A percentile compares a stretch with the other conserved stretches of the same genome.
Conservation (phyloP, 208 protist species). For the Trypanosoma caninum region DNA sequence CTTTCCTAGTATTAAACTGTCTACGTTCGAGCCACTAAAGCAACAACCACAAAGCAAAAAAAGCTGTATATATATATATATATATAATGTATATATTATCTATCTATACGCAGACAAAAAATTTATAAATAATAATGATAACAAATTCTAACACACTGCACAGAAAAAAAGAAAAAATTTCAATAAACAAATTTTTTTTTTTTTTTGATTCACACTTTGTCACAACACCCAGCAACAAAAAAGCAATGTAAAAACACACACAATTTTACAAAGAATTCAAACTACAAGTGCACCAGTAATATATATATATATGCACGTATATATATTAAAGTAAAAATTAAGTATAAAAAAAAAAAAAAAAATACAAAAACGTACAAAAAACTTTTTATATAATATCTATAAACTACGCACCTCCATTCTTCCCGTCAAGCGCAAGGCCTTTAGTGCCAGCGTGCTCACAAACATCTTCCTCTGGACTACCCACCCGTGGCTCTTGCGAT, state of each 20-base stretch:
- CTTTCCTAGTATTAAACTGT: too few relatives aligned
- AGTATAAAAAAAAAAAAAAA: slow-evolving; percentile 19
- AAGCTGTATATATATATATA: neutral
- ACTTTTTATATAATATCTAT: neutral
- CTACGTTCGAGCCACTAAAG: too few relatives aligned
- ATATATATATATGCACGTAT: slow-evolving; percentile 9
- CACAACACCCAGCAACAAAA: neutral
- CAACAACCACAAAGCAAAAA: neutral
- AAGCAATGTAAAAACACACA: neutral
- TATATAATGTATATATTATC: too few relatives aligned
- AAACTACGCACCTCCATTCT: slow-evolving; percentile 2
- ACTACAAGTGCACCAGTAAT: too few relatives aligned
- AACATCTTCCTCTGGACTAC: slow-evolving; percentile 24
- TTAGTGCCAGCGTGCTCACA: slow-evolving; percentile 35
- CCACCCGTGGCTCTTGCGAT: slow-evolving; percentile 30
- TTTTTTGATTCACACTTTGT: neutral
- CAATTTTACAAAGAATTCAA: neutral
- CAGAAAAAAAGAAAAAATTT: neutral
- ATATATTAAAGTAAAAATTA: too few relatives aligned
- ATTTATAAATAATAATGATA: neutral
- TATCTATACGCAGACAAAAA: too few relatives aligned
- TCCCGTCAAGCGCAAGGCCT: slow-evolving; percentile 73
- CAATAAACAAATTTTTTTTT: neutral
- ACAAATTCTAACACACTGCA: too few relatives aligned
- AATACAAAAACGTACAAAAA: slow-evolving; percentile 16